Evolutionary conservation across 1,284 basidiomycete genomes (phyloP).

Genomic region (Fomitopsis schrenkii): DNA sequence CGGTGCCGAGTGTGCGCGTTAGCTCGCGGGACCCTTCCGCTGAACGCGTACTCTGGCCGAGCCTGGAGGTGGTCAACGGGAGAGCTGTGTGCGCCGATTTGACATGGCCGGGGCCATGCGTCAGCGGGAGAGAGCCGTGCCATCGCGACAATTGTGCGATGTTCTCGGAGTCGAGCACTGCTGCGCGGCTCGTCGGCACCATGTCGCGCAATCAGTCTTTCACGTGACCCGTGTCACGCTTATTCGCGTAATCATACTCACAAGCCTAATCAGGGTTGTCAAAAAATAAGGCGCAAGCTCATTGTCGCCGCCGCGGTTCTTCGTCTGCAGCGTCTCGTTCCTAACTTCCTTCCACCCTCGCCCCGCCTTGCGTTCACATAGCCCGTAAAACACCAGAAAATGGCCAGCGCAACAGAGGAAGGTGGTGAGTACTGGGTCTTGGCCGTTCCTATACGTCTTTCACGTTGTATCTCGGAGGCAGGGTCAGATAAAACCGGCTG

Average conservation of each 20-base stretch:
- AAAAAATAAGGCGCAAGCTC: neutral
- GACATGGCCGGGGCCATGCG: neutral
- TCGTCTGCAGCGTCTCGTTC: neutral
- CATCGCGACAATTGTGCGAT: neutral
- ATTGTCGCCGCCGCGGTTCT: neutral
- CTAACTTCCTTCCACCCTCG: no score
- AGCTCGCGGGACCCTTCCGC: neutral
- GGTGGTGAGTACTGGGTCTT: constrained; percentile 15
- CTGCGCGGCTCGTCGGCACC: neutral
- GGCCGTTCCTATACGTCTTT: constrained; percentile 15
- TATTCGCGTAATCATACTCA: neutral
- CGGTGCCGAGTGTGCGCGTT: neutral
- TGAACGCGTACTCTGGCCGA: neutral
- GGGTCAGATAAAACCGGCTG: constrained; percentile 14
- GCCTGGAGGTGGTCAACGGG: neutral
- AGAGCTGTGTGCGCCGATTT: no score
- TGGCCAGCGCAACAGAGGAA: constrained; percentile 19
- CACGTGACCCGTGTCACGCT: neutral
- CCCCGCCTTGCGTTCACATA: neutral
- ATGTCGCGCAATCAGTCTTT: no score
- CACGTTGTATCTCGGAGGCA: constrained; percentile 21
- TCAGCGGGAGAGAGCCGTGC: neutral
- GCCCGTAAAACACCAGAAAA: neutral
- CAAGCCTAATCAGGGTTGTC: neutral
- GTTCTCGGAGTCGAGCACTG: neutral